Base-by-base conservation (phyloP, 441 rosid genomes). In the Populus hybrid region DNA sequence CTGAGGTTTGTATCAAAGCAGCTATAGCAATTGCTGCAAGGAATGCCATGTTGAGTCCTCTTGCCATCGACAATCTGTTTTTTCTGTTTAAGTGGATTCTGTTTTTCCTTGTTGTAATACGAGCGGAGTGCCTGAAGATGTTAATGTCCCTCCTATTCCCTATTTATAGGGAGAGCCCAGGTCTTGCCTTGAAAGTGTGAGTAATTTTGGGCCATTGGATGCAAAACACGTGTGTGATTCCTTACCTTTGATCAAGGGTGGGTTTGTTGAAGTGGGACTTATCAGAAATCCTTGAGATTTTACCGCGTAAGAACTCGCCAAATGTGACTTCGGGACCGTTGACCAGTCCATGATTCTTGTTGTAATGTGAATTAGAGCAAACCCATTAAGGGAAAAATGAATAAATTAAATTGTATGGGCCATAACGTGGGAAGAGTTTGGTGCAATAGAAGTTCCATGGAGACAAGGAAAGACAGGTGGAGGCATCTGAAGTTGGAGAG, bases 21-120 rank as follows among this genome's bases (percentile, higher is more conserved):
- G 84, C 79, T 0, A 84, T 9, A 0, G 72, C 63, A 6, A 85
- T 26, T 1, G 77, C 78, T 7, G 77, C 77, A 16, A 88, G 74
- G 26, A 82, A 69, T 0, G 18, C 65, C 16, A 61, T 53, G 68
- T 68, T 72, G 20, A 72, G 74, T 35, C 9, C 78, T 20, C 76
- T 71, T 2, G 69, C 85, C 89, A 84, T 84, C 29, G 81, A 20
- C 29, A 9, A n/a, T 66, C 78, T 68, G 77, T 50, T 75, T 65
- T 7, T 7, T 6, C 7, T 28, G n/a, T 59, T 53, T 20, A 63
- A 36, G 40, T 29, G 66, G n/a, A 45, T 35, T 7, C 72, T 53
- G 73, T 33, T 38, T 66, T 24, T 35, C 7, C 24, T 26, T 1
- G 18, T 45, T 21, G 5, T n/a, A 6, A 67, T 20, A 4, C 3